Base-by-base conservation (phyloP, 345 rosid genomes). In the Dimocarpus longan region DNA sequence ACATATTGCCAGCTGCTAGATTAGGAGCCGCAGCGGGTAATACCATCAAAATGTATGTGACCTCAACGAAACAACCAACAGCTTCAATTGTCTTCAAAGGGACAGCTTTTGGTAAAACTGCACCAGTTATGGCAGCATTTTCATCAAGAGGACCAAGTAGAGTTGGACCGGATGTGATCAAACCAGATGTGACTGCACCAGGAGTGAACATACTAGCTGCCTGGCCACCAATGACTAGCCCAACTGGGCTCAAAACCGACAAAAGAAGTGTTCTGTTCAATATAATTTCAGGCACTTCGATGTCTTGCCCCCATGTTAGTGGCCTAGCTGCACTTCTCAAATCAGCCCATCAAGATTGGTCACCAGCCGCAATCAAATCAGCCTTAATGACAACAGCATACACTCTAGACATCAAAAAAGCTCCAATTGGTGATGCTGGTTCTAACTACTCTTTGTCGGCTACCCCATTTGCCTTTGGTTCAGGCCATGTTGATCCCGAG, bases 381-480 rank as follows among this genome's bases (percentile, higher is more conserved):
- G 94, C 98, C 21, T 84, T 95, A 15, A 89, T 93, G 98, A 93
- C 98, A 52, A 90, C 98, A 46, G 91, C 97, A 13, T 89, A 90
- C 13, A 85, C 78, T 12, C 40, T 72, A 0, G 88, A 95, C 88
- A 90, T 85, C 85, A 87, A 24, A 46, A 79, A 78, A 70, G 71
- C 71, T 19, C 89, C 84, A 18, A 85, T 73, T 62, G 56, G 72
- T 0, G 89, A 86, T 64, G 54, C 79, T 64, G 85, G 77, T 42
- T 62, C 73, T 1, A 13, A 24, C 28, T 12, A 32, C 74, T 12
- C 81, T 10, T 57, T 28, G 6, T 22, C 75, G 16, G 90, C 93
- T 1, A 85, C 88, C 0, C 85, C 91, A 10, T 91, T 91, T 0
- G 77, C 78, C 1, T 75, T 83, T 12, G 91, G 93, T 13, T 91